phyloP scores from a whole-genome alignment of 2,329 filamentous ascomycete genomes.

The Penicillium sp. region DNA sequence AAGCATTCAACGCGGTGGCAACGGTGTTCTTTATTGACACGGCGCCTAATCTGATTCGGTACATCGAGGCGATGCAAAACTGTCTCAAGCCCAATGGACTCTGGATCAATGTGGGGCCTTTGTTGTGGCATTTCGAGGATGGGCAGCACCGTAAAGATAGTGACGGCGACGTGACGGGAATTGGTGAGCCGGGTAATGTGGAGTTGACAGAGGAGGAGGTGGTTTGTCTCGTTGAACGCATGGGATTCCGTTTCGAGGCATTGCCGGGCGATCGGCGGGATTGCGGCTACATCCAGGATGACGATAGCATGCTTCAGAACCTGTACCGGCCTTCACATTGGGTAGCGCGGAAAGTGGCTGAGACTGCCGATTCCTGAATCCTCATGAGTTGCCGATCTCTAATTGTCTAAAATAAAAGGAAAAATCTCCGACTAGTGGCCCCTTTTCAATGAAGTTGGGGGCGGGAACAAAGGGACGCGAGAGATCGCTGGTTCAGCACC shows the following conservation, averaged over 20 bases:
- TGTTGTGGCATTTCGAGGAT: slow-evolving; percentile 95
- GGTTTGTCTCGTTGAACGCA: slow-evolving; percentile 66
- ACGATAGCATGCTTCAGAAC: slow-evolving; percentile 81
- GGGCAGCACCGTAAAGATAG: slow-evolving; percentile 24
- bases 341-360: slow-evolving; percentile 70
- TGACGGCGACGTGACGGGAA: slow-evolving; percentile 55
- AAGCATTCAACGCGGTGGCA: slow-evolving; percentile 75
- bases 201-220: slow-evolving; percentile 92
- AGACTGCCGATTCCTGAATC: not conserved
- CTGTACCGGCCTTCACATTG: slow-evolving; percentile 79
- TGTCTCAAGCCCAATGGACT: slow-evolving; percentile 77
- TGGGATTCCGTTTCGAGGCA: slow-evolving; percentile 75
- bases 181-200: slow-evolving; percentile 85
- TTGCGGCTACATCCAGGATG: slow-evolving; percentile 81
- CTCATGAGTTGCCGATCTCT: not conserved
- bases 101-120: slow-evolving; percentile 85
- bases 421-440: not conserved
- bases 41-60: slow-evolving; percentile 86
- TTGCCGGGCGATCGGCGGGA: slow-evolving; percentile 59
- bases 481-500: slow-evolving; percentile 1
- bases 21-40: slow-evolving; percentile 98
- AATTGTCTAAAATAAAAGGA: not conserved
- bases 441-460: not conserved
- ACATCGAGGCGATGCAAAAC: slow-evolving; percentile 78
- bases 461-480: slow-evolving; percentile 3